phyloP scores from a whole-genome alignment of 140 eudicot genomes.

The Erigeron philadelphicus region DNA sequence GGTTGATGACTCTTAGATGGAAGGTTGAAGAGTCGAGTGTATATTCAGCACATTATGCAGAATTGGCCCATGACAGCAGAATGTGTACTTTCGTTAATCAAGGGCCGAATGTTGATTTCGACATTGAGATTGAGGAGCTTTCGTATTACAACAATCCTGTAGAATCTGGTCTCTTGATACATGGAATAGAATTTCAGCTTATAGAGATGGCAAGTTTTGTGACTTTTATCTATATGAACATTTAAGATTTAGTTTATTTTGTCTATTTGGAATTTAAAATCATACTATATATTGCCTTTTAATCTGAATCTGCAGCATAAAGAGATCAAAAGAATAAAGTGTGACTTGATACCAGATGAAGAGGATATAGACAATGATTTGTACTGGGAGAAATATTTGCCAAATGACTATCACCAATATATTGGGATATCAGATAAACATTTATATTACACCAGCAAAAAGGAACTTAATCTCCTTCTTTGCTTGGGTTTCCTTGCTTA shows the following conservation, averaged over 20 bases:
- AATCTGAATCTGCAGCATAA: neutral
- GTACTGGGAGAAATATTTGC: slow-evolving; percentile 18
- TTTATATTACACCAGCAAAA: slow-evolving; percentile 21
- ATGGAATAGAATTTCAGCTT: too few relatives aligned
- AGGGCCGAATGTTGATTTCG: too few relatives aligned
- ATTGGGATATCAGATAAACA: neutral
- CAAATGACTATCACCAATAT: slow-evolving; percentile 5
- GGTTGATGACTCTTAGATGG: neutral
- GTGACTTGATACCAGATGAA: neutral
- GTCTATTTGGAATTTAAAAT: too few relatives aligned
- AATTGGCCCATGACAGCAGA: neutral
- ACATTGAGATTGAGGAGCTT: too few relatives aligned
- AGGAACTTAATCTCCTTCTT: slow-evolving; percentile 11
- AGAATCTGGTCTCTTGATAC: too few relatives aligned
- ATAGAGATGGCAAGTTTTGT: too few relatives aligned
- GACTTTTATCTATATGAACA: too few relatives aligned
- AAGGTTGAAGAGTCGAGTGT: neutral
- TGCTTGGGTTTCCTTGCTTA: slow-evolving; percentile 9
- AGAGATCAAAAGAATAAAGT: neutral
- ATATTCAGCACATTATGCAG: neutral
- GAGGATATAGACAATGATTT: slow-evolving; percentile 13
- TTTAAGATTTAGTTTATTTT: too few relatives aligned
- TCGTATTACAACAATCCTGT: too few relatives aligned
- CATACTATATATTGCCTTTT: too few relatives aligned
- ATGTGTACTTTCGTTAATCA: slow-evolving; percentile 3